Evolutionary conservation across 768 basidiomycete species (phyloP), one percentile per base, ranked within the genome.

Genomic region (Stropharia rugosoannulata): DNA sequence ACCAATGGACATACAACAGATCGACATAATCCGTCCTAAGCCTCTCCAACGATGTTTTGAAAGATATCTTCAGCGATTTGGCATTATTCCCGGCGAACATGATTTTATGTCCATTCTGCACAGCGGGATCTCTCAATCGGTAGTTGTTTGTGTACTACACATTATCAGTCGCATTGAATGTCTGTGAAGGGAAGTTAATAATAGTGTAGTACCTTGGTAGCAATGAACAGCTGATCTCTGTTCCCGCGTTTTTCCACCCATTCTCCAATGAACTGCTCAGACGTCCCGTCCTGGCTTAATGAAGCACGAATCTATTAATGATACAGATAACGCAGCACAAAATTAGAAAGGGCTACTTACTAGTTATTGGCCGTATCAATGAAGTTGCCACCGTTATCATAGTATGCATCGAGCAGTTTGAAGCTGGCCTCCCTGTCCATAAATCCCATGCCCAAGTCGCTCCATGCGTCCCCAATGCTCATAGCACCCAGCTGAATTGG

Each of bases 191-290:
- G 37, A n/a, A 42, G 8, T 15, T 44, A 16, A n/a, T 22, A 16
- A n/a, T 16, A 15, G 18, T 6, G 9, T 18, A 1, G 46, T 49
- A 80, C 75, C 71, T 82, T 74, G 29, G 74, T 70, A 6, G 78
- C 75, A 44, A 82, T 72, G 54, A 81, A 76, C 11, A 83, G 68
- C 57, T 79, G 75, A 56, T 82, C 77, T 3, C 82, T 68, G 44
- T 76, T 77, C 0, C 71, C 72, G 19, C 79, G 68, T 29, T 66
- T 57, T 57, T 79, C 73, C 51, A 77, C 75, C 81, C 80, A 84
- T 62, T 82, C 80, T 3, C 81, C 82, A 29, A 82, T 72, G 59
- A 78, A 77, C 49, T 59, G 51, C 63, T 89, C 85, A 3, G 81
- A 83, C n/a, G 74, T 63, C 56, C 80, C 83, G 54, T 83, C 76